A percentile compares a stretch with the other conserved stretches of the same genome.
phyloP scores from a whole-genome alignment of 768 basidiomycete genomes.

The Rhizopogon rudus region DNA sequence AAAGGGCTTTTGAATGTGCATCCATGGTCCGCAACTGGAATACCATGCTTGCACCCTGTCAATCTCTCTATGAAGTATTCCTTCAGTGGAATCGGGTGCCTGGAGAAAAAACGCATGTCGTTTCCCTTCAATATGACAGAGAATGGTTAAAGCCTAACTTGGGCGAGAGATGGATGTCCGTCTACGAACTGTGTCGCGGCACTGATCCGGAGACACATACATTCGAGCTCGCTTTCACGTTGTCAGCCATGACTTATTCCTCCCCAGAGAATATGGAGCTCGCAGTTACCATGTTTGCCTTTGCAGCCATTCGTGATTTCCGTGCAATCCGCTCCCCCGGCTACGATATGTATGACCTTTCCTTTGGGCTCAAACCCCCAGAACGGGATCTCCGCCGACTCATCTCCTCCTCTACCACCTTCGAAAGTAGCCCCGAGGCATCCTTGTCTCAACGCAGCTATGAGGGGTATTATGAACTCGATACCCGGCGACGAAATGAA shows the following conservation, averaged over 20 bases:
- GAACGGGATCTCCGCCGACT: background rate
- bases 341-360: constrained; percentile 3
- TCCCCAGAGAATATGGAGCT: constrained; percentile 10
- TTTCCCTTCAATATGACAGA: constrained; percentile 8
- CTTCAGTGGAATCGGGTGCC: background rate
- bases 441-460: background rate
- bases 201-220: constrained; percentile 1
- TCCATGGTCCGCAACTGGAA: constrained; percentile 1
- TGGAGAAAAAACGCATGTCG: too few species aligned
- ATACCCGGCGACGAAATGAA: background rate
- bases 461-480: background rate
- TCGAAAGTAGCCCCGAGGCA: constrained; percentile 6
- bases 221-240: constrained; percentile 21
- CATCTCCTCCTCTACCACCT: background rate
- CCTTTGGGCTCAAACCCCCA: constrained; percentile 5
- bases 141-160: constrained; percentile 21
- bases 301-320: constrained; percentile 13
- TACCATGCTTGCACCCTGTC: background rate
- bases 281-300: constrained; percentile 25
- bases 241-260: constrained; percentile 25
- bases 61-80: background rate
- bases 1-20: constrained; percentile 7
- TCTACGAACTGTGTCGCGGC: constrained; percentile 18
- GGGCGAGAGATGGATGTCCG: constrained; percentile 16
- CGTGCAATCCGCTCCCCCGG: constrained; percentile 3